Conservation (phyloP, 2,329 filamentous ascomycete species). For the Diaporthe helianthi region DNA sequence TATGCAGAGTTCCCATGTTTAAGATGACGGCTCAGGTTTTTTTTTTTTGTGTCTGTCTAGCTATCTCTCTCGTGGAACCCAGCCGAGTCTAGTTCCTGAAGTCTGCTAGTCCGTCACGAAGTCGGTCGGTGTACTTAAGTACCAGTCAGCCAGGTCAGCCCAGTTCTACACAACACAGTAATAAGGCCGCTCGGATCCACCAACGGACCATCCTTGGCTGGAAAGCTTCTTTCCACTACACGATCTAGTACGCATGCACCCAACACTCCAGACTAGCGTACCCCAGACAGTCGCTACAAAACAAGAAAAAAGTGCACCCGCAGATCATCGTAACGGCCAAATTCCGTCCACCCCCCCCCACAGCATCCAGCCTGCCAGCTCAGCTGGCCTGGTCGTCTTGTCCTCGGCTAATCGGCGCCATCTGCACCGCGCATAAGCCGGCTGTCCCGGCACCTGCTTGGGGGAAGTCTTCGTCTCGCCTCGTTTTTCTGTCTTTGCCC, state of each 20-base stretch:
- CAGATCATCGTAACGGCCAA: neutral
- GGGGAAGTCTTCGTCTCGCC: neutral
- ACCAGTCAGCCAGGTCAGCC: no score
- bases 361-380: neutral
- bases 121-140: no score
- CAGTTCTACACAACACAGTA: neutral
- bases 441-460: no score
- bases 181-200: neutral
- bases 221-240: constrained; percentile 23
- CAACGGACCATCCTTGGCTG: constrained; percentile 2
- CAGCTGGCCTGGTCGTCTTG: neutral
- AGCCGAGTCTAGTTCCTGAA: neutral
- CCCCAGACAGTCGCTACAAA: constrained; percentile 7
- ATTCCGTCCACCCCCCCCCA: neutral
- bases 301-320: neutral
- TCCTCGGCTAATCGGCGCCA: neutral
- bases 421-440: neutral
- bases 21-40: neutral
- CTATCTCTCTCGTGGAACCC: neutral
- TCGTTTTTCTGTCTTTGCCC: neutral
- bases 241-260: neutral
- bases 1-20: neutral
- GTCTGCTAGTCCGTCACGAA: neutral
- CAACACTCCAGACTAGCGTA: neutral
- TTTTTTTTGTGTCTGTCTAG: neutral